Base-by-base conservation (phyloP, 164 flowering plant genomes). In the Dillenia suffruticosa region DNA sequence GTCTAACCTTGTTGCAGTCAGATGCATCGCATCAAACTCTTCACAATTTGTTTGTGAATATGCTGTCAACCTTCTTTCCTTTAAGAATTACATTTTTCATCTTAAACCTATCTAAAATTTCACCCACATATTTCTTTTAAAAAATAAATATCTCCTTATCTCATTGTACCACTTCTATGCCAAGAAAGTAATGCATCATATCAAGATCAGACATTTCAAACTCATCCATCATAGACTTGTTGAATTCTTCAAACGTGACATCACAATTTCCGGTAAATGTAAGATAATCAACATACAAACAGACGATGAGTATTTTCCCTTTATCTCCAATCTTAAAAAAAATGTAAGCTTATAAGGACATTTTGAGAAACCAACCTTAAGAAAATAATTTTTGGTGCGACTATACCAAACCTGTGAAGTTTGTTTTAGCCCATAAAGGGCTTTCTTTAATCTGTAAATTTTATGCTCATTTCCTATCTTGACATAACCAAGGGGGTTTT, bases 231-330 rank as follows among this genome's bases (percentile, higher is more conserved):
- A 56, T 56, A 56, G 58, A 56, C n/a, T 56, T 56, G 46, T 56
- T 40, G 47, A 56, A 56, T 43, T 56, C 47, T 56, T 56, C n/a
- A 56, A 56, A 32, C 58, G 32, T 56, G 16, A 13, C 46, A 56
- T 17, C 17, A 56, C 10, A 48, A 57, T 44, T 57, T 57, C 49
- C 49, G 44, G 60, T 57, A 57, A 57, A 57, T 57, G 44, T 57
- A 19, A 19, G 22, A 19, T 19, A 19, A 19, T 19, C 22, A 19
- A 19, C 22, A 19, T 19, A 19, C 22, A 57, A 44, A 26, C 49
- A 57, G 17, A 57, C 49, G 19, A 54, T 57, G 60, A 57, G 26
- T 5, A 44, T 10, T 57, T 44, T 45, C 60, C 12, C 49, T 13
- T 16, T 16, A 57, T 57, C 49, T 44, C 60, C 49, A 44, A 56